Conservation (phyloP, 495 filamentous ascomycete species). For the Aspergillus bertholletiae region DNA sequence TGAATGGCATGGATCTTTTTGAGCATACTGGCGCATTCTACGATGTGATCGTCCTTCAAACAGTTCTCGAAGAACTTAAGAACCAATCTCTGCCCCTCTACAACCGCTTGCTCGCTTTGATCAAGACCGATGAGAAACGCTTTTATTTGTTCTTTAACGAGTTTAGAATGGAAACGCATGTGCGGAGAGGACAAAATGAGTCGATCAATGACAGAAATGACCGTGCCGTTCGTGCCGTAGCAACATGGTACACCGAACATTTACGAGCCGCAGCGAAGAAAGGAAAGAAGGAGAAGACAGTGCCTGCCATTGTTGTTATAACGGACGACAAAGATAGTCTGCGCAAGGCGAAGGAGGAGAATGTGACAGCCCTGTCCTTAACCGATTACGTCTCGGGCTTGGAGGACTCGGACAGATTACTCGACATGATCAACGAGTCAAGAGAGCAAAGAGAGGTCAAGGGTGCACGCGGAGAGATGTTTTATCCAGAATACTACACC, state of each 20-base stretch:
- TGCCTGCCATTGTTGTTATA: constrained; percentile 85
- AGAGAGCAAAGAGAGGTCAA: constrained; percentile 62
- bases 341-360: constrained; percentile 73
- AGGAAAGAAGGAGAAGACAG: constrained; percentile 51
- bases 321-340: constrained; percentile 89
- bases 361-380: constrained; percentile 62
- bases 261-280: constrained; percentile 53
- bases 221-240: constrained; percentile 79
- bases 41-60: constrained; percentile 92
- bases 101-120: constrained; percentile 83
- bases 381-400: constrained; percentile 77
- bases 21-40: constrained; percentile 89
- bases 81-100: constrained; percentile 93
- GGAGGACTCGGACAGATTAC: constrained; percentile 74
- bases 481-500: constrained; percentile 82
- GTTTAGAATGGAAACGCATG: constrained; percentile 87
- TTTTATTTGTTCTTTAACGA: constrained; percentile 99
- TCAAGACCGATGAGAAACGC: constrained; percentile 90
- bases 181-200: constrained; percentile 70
- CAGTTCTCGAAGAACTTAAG: constrained; percentile 90
- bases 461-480: constrained; percentile 59
- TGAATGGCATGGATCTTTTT: constrained; percentile 94
- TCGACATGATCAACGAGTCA: constrained; percentile 91
- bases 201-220: constrained; percentile 97
- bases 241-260: constrained; percentile 86